A percentile compares a stretch with the other conserved stretches of the same genome.
Evolutionary conservation across 352 stramenopile species (phyloP).

Genomic region (Globisporangium viniferum): DNA sequence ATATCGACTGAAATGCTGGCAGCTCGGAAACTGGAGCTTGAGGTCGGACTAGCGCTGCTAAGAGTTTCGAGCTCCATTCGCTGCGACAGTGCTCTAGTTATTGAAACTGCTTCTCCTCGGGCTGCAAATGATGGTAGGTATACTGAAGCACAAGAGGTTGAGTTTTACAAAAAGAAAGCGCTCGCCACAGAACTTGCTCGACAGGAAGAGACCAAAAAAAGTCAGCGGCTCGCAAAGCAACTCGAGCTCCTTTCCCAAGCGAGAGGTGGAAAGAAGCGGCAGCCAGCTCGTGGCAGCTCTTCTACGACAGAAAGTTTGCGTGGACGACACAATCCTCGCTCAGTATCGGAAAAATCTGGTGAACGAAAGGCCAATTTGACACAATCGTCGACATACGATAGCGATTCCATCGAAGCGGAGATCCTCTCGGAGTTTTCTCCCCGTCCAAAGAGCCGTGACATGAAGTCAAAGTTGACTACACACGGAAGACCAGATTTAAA

Average conservation of each 20-base stretch:
- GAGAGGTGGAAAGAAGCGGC: background rate
- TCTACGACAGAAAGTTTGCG: background rate
- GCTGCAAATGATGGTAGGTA: background rate
- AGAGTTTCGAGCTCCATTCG: background rate
- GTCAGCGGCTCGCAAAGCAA: slow-evolving; percentile 22
- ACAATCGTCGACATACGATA: background rate
- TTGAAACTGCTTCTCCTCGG: background rate
- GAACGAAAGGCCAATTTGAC: background rate
- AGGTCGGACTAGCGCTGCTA: slow-evolving; percentile 26
- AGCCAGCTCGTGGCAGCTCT: background rate
- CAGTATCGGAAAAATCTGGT: background rate
- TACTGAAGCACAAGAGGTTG: slow-evolving; percentile 10
- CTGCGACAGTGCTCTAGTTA: background rate
- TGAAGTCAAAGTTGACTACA: background rate
- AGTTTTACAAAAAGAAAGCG: slow-evolving; percentile 31
- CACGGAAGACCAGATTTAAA: background rate
- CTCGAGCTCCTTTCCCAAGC: slow-evolving; percentile 21
- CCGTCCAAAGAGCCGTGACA: background rate
- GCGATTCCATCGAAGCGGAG: slow-evolving; percentile 34
- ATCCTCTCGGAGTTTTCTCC: slow-evolving; percentile 27
- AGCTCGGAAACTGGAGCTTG: slow-evolving; percentile 46
- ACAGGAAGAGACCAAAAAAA: slow-evolving; percentile 27
- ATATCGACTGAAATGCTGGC: slow-evolving; percentile 20
- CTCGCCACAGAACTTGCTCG: slow-evolving; percentile 22
- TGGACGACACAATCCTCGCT: background rate